These are phyloP conservation scores for Neoarthrinium moseri DNA, from an alignment of 2,329 filamentous ascomycete genomes.

Conservation along the genomic window DNA sequence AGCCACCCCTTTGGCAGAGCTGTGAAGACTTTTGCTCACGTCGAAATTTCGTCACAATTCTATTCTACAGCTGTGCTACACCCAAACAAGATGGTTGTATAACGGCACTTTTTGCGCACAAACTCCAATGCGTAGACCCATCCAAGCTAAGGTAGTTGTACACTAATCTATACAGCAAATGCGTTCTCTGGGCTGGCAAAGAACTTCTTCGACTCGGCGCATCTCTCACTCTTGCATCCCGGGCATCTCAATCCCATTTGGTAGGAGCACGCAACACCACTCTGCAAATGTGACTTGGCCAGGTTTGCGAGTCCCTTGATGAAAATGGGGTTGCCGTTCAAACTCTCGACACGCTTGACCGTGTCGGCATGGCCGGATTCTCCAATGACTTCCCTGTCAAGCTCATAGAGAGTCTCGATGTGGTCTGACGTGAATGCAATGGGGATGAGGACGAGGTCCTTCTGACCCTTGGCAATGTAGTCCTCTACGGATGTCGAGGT, in stretches of 20 bases:
- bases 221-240: slow-evolving; percentile 87
- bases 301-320: slow-evolving; percentile 88
- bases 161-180: slow-evolving; percentile 19
- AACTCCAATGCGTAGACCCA: background rate
- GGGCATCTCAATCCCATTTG: slow-evolving; percentile 94
- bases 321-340: slow-evolving; percentile 90
- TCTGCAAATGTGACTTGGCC: slow-evolving; percentile 74
- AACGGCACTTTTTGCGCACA: too few relatives aligned
- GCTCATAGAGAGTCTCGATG: slow-evolving; percentile 93
- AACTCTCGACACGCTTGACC: slow-evolving; percentile 85
- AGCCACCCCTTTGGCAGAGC: too few relatives aligned
- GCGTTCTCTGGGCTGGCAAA: slow-evolving; percentile 43
- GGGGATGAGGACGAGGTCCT: slow-evolving; percentile 85
- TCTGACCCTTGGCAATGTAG: slow-evolving; percentile 88
- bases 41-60: too few relatives aligned
- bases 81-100: too few relatives aligned
- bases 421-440: slow-evolving; percentile 99
- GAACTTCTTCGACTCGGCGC: slow-evolving; percentile 73
- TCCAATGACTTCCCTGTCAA: slow-evolving; percentile 92
- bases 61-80: too few relatives aligned
- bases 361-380: slow-evolving; percentile 76
- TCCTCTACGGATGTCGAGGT: slow-evolving; percentile 84
- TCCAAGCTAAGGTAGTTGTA: too few relatives aligned
- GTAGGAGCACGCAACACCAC: slow-evolving; percentile 65
- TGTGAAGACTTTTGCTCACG: too few relatives aligned